Evolutionary conservation across 75 land plant genomes (phyloP).

Genomic region (Pinus tabuliformis): DNA sequence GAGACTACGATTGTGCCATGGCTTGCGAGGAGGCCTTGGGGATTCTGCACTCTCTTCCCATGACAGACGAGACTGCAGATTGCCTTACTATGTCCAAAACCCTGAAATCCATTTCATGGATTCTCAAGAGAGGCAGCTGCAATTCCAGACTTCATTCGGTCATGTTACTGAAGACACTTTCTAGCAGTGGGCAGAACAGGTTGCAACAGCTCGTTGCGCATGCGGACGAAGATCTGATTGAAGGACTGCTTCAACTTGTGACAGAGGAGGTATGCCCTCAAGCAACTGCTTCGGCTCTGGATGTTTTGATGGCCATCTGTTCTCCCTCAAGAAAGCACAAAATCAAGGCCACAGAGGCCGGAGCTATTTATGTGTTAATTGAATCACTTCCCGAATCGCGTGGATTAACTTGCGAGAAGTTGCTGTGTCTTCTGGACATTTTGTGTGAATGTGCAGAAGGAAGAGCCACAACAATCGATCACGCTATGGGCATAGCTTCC

Average conservation of each 20-base stretch:
- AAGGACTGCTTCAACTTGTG: conserved; percentile 35
- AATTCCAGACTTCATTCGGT: conserved; percentile 30
- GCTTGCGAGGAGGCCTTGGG: conserved; percentile 8
- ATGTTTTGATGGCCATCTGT: conserved; percentile 24
- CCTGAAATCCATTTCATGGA: conserved; percentile 8
- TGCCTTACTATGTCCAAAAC: conserved; percentile 7
- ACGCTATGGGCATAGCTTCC: conserved; percentile 20
- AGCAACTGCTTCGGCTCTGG: conserved; percentile 26
- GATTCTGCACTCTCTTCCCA: background rate
- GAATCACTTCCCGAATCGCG: conserved; percentile 24
- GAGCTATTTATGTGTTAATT: conserved; percentile 21
- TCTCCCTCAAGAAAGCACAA: background rate
- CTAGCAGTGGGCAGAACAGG: conserved; percentile 5
- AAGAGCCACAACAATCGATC: conserved; percentile 21
- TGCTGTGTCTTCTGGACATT: conserved; percentile 18
- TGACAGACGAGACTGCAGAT: background rate
- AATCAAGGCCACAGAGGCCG: conserved; percentile 24
- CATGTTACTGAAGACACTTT: conserved; percentile 25
- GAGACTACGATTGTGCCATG: background rate
- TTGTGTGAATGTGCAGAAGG: conserved; percentile 29
- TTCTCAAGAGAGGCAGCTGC: conserved; percentile 34
- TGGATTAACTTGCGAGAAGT: conserved; percentile 8
- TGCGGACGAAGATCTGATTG: conserved; percentile 24
- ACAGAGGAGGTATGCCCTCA: conserved; percentile 36
- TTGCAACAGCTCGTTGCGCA: conserved; percentile 8